phyloP scores from a whole-genome alignment of 257 asterid genomes.

The Solanum paucissectum region DNA sequence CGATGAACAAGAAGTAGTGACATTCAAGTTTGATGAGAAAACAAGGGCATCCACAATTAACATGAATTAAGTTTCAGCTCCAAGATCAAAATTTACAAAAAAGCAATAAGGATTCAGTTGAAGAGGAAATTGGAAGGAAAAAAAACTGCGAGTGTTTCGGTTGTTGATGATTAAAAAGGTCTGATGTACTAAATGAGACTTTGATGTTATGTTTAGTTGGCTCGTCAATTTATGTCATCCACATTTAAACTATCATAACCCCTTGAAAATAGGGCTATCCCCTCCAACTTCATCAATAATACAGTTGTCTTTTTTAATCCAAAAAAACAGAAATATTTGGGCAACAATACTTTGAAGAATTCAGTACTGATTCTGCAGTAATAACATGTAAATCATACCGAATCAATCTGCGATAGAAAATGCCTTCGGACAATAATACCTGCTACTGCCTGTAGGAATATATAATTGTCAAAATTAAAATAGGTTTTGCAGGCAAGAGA shows the following conservation, averaged over 20 bases:
- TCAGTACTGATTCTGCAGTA: not conserved
- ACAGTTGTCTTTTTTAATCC: not conserved
- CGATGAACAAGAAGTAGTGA: not conserved
- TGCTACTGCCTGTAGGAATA: constrained; percentile 65
- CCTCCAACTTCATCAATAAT: not conserved
- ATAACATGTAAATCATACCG: constrained; percentile 34
- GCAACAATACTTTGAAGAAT: not conserved
- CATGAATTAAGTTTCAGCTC: not conserved
- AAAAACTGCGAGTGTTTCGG: not conserved
- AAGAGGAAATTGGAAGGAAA: not conserved
- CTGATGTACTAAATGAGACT: not conserved
- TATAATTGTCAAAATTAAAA: not conserved
- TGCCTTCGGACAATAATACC: constrained; percentile 73
- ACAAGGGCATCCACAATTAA: not conserved
- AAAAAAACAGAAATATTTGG: not conserved
- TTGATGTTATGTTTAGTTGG: not conserved
- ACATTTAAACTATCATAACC: not conserved
- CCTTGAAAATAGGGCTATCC: not conserved
- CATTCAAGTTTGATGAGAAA: not conserved
- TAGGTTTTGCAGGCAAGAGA: not conserved
- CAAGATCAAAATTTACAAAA: not conserved
- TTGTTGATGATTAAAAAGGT: not conserved
- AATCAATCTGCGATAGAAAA: constrained; percentile 74
- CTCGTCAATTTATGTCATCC: not conserved
- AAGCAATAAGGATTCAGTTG: not conserved